phyloP scores from a whole-genome alignment of 257 asterid species.

The Solanum corneliomulleri region DNA sequence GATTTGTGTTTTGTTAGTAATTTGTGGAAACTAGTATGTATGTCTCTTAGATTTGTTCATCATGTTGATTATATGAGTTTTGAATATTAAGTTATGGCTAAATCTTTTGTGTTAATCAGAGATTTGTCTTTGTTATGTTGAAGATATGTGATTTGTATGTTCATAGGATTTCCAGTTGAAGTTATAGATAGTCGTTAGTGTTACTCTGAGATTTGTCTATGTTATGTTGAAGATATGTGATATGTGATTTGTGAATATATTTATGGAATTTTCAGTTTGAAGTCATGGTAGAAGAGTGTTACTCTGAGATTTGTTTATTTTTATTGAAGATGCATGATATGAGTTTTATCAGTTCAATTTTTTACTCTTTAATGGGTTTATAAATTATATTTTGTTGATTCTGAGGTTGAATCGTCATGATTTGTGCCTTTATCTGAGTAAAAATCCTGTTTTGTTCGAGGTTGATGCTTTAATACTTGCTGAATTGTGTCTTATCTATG shows the following conservation, averaged over 20 bases:
- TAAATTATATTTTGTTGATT: not conserved
- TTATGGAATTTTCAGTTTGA: no score
- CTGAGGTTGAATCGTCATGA: not conserved
- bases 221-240: not conserved
- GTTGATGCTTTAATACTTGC: not conserved
- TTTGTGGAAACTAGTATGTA: not conserved
- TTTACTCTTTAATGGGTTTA: not conserved
- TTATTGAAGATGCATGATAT: not conserved
- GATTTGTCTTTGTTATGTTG: not conserved
- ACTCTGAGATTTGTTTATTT: not conserved
- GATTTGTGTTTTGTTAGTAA: not conserved
- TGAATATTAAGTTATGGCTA: not conserved
- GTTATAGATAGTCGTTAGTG: not conserved
- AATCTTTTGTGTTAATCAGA: not conserved
- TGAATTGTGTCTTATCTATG: not conserved
- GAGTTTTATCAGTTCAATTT: not conserved
- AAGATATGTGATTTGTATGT: not conserved
- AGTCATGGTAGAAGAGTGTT: accelerated
- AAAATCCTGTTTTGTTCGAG: no score
- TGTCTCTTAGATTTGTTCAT: not conserved
- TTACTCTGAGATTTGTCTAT: not conserved
- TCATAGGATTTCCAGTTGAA: not conserved
- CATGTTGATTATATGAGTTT: not conserved
- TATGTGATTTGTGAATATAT: not conserved
- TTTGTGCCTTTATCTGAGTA: not conserved